Base-by-base conservation (phyloP, 805 yeast species). In the Cyberlindnera bimundalis region DNA sequence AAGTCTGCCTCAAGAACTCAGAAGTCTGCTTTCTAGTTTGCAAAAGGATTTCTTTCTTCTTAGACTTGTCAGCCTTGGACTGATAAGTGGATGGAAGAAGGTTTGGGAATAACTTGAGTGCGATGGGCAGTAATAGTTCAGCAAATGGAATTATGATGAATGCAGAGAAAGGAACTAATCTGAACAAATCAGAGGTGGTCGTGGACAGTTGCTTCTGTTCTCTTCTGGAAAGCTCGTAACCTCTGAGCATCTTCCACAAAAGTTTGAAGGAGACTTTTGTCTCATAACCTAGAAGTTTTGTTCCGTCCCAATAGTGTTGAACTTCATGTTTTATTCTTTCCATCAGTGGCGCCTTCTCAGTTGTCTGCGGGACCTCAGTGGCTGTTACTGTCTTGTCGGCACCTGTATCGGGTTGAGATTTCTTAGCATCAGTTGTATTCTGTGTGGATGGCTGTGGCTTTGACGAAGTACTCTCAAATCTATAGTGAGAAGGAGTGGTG, bases 231-330 rank as follows among this genome's bases (percentile, higher is more conserved):
- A 91, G 71, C 48, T 87, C 96, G 59, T 93, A 88, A 14, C 99
- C 99, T 5, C 95, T 78, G 6, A 85, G 79, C 76, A 87, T 71
- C 59, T 88, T 93, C 57, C 85, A 64, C 35, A 89, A 69, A 35
- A 91, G 75, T 62, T 87, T 84, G 30, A 86, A 77, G 2, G 96
- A 84, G 31, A 93, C 83, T 60, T 79, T 84, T 37, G 89, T 74
- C 65, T 93, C 99, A 55, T 86, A 78, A 3, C 98, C 98, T 33
- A 91, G 69, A 41, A 93, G 75, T 65, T 90, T 91, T 16, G 99
- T 90, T 39, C 99, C 99, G 57, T 81, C 85, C 96, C 96, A 87
- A 63, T 89, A 90, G 64, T 91, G 99, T 37, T 78, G 76, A 5
- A 84, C 87, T 62, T 85, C 97, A 56, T 86, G 91, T 60, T 89